Percentiles rank a stretch among this genome's conserved stretches.
These are phyloP conservation scores for Chrysanthemum seticuspe DNA, from an alignment of 129 eudicot genomes.

Conservation along the genomic window DNA sequence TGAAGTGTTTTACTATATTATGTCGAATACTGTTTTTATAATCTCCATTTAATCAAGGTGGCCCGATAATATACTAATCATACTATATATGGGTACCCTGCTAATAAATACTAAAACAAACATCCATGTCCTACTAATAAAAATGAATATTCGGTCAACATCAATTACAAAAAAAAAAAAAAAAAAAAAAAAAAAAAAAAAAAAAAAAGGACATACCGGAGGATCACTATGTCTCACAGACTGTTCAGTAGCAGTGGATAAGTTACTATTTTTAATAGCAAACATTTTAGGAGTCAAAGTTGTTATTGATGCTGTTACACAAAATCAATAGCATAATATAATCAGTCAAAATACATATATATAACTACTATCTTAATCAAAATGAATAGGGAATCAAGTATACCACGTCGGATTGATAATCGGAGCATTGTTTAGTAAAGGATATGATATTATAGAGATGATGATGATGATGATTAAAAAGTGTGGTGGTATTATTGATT, in stretches of 20 bases:
- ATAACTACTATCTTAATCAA: too few relatives aligned
- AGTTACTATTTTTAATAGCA: conserved; percentile 18
- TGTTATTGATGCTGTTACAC: conserved; percentile 9
- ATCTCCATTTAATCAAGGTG: too few relatives aligned
- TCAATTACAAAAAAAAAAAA: too few relatives aligned
- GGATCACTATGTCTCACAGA: conserved; percentile 42
- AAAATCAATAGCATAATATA: neutral
- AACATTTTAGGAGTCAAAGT: conserved; percentile 25
- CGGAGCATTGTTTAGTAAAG: neutral
- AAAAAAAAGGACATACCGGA: conserved; percentile 43
- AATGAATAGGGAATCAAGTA: neutral
- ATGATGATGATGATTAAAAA: neutral
- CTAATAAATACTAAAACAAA: too few relatives aligned
- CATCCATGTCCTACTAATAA: too few relatives aligned
- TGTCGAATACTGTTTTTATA: too few relatives aligned
- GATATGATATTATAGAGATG: neutral
- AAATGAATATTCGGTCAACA: neutral
- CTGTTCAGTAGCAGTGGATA: conserved; percentile 29
- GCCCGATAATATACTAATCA: too few relatives aligned
- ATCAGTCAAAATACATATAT: neutral
- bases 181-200: too few relatives aligned
- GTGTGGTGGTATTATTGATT: too few relatives aligned
- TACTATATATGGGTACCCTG: too few relatives aligned
- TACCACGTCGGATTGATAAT: neutral
- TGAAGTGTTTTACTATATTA: too few relatives aligned